Conservation (phyloP, 441 rosid species). For the Omphalea diandra region DNA sequence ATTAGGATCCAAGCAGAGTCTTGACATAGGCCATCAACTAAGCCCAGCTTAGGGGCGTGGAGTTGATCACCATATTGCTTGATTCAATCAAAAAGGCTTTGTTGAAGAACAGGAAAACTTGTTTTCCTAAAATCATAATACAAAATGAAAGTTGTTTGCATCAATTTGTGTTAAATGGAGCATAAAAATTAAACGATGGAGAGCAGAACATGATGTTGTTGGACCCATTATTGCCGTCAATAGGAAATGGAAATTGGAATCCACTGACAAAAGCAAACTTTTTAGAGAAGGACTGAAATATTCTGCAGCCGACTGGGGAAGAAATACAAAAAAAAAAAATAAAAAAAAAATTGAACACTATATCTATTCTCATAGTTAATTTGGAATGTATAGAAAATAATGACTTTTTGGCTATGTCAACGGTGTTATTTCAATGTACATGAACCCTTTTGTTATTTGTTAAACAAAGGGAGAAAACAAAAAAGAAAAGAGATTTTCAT, state of each 20-base stretch:
- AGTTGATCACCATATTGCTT: too few species aligned
- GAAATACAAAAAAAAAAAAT: neutral
- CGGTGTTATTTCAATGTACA: neutral
- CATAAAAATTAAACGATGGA: neutral
- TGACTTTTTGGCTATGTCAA: neutral
- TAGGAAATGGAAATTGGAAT: constrained; percentile 2
- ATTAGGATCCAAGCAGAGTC: too few species aligned
- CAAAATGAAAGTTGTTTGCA: neutral
- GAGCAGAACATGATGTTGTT: constrained; percentile 11
- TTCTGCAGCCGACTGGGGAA: neutral
- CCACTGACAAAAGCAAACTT: constrained; percentile 11
- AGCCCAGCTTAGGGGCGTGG: too few species aligned
- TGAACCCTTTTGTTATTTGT: neutral
- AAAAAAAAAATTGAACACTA: neutral
- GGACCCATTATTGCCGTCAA: constrained; percentile 12
- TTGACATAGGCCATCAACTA: too few species aligned
- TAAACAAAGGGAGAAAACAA: neutral
- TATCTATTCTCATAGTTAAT: neutral
- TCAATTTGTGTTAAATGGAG: neutral
- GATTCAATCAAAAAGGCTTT: too few species aligned
- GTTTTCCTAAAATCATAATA: neutral
- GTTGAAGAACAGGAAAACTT: too few species aligned
- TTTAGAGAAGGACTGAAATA: neutral
- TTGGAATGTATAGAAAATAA: neutral
- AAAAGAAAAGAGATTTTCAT: neutral